Conservation (phyloP, 805 yeast species). For the Wickerhamiella occidentalis region DNA sequence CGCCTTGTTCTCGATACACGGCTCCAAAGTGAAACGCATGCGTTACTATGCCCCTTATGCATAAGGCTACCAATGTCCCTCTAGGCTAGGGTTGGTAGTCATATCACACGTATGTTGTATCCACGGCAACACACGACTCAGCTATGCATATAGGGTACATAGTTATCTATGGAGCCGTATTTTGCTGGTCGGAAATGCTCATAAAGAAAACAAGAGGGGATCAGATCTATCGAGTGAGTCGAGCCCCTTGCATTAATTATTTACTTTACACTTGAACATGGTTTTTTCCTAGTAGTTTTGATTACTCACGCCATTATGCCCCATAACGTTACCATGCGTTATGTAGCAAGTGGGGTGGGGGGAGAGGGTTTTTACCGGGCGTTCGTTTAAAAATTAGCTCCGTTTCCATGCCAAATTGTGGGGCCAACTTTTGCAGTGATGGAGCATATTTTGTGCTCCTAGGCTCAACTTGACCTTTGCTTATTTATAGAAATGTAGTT, state of each 20-base stretch:
- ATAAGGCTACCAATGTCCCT: background rate
- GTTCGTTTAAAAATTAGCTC: background rate
- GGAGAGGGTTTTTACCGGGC: background rate
- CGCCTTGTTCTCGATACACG: constrained; percentile 2
- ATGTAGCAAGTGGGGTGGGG: constrained; percentile 1
- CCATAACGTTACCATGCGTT: background rate
- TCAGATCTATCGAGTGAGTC: background rate
- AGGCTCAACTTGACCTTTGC: too few species aligned
- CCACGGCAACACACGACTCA: background rate
- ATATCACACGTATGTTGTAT: background rate
- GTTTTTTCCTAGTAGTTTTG: background rate
- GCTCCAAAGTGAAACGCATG: constrained; percentile 2
- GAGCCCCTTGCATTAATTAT: too few species aligned
- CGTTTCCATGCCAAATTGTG: background rate
- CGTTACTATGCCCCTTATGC: constrained; percentile 6
- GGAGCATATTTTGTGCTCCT: too few species aligned
- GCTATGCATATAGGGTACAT: background rate
- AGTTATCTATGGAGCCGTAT: background rate
- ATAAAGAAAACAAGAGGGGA: background rate
- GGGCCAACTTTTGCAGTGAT: background rate
- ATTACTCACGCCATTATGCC: constrained; percentile 1
- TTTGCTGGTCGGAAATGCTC: too few species aligned
- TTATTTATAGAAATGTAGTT: too few species aligned
- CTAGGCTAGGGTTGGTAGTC: constrained; percentile 4
- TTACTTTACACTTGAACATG: background rate